Percentiles rank a stretch among this genome's conserved stretches.
These are phyloP conservation scores for Flammula alnicola DNA, from an alignment of 1,284 basidiomycete species.

Conservation along the genomic window DNA sequence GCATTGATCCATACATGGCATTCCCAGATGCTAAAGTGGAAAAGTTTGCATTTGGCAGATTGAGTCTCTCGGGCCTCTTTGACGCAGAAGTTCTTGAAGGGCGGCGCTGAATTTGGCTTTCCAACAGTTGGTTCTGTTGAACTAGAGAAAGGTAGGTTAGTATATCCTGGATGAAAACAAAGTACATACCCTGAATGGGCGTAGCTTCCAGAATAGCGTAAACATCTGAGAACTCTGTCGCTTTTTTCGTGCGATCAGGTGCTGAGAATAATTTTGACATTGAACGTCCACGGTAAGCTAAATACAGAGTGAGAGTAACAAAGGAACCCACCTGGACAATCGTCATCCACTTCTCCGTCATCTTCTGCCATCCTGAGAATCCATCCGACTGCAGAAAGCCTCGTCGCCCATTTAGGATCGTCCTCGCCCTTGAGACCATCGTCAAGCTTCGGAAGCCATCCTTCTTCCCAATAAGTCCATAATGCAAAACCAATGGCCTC, in stretches of 20 bases:
- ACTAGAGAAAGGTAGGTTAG: slow-evolving; percentile 47
- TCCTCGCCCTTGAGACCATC: slow-evolving; percentile 63
- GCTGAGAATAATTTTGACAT: slow-evolving; percentile 55
- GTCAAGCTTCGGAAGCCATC: slow-evolving; percentile 78
- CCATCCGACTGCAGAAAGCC: slow-evolving; percentile 86
- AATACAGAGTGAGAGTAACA: neutral
- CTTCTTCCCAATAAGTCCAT: slow-evolving; percentile 91
- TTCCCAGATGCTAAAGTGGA: slow-evolving; percentile 36
- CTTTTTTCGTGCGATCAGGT: slow-evolving; percentile 85
- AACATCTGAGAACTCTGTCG: slow-evolving; percentile 90
- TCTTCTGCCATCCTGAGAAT: slow-evolving; percentile 94
- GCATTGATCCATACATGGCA: slow-evolving; percentile 40
- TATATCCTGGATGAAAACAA: neutral
- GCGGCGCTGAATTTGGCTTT: slow-evolving; percentile 77
- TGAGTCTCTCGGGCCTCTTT: slow-evolving; percentile 54
- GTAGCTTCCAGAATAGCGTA: slow-evolving; percentile 87
- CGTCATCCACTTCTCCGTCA: slow-evolving; percentile 98
- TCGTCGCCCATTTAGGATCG: slow-evolving; percentile 61
- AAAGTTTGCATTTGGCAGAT: slow-evolving; percentile 25
- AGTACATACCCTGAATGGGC: slow-evolving; percentile 68
- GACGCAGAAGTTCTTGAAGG: slow-evolving; percentile 66
- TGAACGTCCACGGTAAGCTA: neutral
- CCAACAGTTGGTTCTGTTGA: slow-evolving; percentile 80
- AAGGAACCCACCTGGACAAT: slow-evolving; percentile 84
- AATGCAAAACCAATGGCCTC: slow-evolving; percentile 95